Evolutionary conservation across 2,329 filamentous ascomycete species (phyloP).

Genomic region (Alternaria hordeiaustralica): DNA sequence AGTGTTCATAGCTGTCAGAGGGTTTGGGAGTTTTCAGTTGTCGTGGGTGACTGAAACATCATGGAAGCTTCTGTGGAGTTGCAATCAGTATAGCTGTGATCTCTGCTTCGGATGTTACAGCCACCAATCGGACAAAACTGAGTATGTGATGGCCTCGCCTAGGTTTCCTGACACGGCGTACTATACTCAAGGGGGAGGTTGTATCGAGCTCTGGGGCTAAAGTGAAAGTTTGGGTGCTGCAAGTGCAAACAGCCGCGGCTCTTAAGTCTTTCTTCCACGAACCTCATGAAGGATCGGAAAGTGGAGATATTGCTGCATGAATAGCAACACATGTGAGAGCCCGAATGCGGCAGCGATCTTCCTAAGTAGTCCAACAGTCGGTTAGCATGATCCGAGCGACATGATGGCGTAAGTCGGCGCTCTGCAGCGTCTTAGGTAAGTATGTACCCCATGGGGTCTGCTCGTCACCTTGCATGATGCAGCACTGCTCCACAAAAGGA

Average conservation of each 20-base stretch:
- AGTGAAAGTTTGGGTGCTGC: neutral
- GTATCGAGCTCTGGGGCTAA: neutral
- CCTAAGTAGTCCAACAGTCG: neutral
- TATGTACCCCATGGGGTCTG: neutral
- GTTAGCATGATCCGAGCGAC: neutral
- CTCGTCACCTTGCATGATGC: neutral
- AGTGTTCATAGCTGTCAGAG: neutral
- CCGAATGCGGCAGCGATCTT: neutral
- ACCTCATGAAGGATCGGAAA: neutral
- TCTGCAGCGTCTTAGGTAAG: neutral
- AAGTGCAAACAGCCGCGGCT: conserved; percentile 8
- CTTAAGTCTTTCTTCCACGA: neutral
- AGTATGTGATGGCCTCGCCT: neutral
- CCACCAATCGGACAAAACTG: neutral
- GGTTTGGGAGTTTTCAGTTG: neutral
- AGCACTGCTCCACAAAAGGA: neutral
- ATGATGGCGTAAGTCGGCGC: neutral
- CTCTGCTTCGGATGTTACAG: neutral
- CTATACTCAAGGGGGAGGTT: neutral
- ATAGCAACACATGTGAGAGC: neutral
- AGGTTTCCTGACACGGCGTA: neutral
- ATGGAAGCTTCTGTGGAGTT: neutral
- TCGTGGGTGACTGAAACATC: neutral
- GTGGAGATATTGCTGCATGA: neutral
- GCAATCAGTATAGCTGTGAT: neutral